These are phyloP conservation scores for Heliamphora pulchella DNA, from an alignment of 179 eudicot species.

Conservation along the genomic window DNA sequence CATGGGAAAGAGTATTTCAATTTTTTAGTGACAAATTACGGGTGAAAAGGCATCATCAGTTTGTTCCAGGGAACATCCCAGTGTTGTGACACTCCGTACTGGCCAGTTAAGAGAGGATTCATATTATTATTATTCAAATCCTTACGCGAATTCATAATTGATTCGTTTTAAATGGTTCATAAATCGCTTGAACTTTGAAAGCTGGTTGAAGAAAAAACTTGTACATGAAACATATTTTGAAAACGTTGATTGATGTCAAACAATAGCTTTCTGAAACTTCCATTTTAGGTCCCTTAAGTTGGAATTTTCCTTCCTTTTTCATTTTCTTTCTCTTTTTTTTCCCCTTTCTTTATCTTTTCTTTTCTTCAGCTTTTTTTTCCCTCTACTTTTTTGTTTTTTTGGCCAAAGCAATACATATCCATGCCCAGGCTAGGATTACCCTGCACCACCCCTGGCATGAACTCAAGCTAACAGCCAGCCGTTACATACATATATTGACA, in stretches of 20 bases:
- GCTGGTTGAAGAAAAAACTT: neutral
- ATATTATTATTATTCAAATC: neutral
- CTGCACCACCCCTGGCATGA: neutral
- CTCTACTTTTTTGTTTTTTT: neutral
- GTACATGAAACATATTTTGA: neutral
- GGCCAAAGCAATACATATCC: neutral
- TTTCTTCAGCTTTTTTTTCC: neutral
- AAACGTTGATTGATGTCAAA: neutral
- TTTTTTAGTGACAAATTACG: neutral
- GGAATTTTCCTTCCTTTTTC: neutral
- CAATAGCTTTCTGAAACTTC: neutral
- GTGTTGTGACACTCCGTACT: neutral
- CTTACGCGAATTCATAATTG: neutral
- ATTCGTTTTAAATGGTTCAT: neutral
- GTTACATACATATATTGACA: neutral
- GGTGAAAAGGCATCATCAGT: neutral
- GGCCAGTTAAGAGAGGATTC: neutral
- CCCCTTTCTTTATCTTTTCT: neutral
- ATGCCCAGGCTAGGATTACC: neutral
- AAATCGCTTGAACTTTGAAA: neutral
- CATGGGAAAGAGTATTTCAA: neutral
- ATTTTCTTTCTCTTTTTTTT: neutral
- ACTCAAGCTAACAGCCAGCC: neutral
- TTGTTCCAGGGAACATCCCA: neutral
- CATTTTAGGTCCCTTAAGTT: neutral